Evolutionary conservation across 2,329 filamentous ascomycete species (phyloP).

Genomic region (Curvularia verruculosa): DNA sequence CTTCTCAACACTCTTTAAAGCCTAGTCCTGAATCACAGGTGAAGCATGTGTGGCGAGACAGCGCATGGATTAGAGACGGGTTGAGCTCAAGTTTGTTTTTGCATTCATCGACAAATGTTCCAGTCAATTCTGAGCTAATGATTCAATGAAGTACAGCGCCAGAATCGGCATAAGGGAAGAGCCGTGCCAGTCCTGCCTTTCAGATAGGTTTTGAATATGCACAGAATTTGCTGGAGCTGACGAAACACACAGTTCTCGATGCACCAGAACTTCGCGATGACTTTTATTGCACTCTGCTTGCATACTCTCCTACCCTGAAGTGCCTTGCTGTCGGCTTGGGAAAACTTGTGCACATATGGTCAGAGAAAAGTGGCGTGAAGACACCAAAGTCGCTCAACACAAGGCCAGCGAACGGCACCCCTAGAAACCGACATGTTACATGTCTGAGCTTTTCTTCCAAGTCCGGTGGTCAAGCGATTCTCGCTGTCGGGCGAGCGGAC

Average conservation of each 20-base stretch:
- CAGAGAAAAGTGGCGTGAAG: constrained; percentile 72
- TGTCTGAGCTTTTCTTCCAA: constrained; percentile 88
- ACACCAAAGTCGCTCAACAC: constrained; percentile 61
- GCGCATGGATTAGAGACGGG: constrained; percentile 49
- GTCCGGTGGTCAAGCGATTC: constrained; percentile 75
- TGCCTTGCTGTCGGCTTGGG: constrained; percentile 85
- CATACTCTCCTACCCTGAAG: constrained; percentile 76
- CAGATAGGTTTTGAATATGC: constrained; percentile 61
- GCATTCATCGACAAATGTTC: constrained; percentile 1
- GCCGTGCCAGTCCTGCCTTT: constrained; percentile 75
- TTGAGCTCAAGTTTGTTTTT: constrained; percentile 41
- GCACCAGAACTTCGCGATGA: constrained; percentile 90
- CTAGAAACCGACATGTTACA: constrained; percentile 64
- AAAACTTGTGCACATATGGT: constrained; percentile 85
- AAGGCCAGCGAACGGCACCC: constrained; percentile 51
- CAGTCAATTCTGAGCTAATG: constrained; percentile 13
- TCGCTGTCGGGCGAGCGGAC: constrained; percentile 83
- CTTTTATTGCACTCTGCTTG: constrained; percentile 91
- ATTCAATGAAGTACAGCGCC: constrained; percentile 29
- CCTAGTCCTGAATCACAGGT: constrained; percentile 7
- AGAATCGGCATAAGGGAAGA: constrained; percentile 36
- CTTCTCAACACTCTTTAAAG: constrained; percentile 11
- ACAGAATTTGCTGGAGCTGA: constrained; percentile 39
- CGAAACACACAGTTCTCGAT: constrained; percentile 72
- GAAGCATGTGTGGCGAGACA: constrained; percentile 50